phyloP scores from a whole-genome alignment of 2,329 filamentous ascomycete genomes.

The Pleurostoma richardsiae region DNA sequence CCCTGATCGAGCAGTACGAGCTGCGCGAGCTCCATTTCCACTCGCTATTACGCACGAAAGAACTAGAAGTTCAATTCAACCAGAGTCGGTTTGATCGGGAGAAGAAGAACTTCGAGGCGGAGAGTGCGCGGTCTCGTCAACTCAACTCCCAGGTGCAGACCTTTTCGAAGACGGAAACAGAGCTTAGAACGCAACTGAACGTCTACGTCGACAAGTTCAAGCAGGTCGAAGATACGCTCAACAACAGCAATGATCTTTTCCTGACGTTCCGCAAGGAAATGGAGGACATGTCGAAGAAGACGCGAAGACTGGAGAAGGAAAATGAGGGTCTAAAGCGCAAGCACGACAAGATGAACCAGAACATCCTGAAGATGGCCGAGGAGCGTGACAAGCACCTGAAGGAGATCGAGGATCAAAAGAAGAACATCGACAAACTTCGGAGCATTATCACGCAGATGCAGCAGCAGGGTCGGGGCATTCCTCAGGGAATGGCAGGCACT shows the following conservation, averaged over 20 bases:
- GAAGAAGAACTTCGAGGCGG: conserved; percentile 79
- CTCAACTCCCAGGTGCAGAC: conserved; percentile 89
- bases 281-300: conserved; percentile 99
- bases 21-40: conserved; percentile 92
- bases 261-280: conserved; percentile 97
- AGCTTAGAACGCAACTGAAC: conserved; percentile 90
- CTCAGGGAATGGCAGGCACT: conserved; percentile 57
- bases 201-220: conserved; percentile 99
- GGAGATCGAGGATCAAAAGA: conserved; percentile 72
- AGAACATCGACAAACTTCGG: conserved; percentile 86
- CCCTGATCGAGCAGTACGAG: conserved; percentile 94
- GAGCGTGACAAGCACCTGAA: conserved; percentile 74
- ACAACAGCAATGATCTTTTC: conserved; percentile 97
- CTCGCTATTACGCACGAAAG: conserved; percentile 85
- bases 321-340: conserved; percentile 88
- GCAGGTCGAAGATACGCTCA: conserved; percentile 98
- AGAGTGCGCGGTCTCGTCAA: conserved; percentile 74
- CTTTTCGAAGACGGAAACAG: conserved; percentile 92
- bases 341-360: conserved; percentile 88
- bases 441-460: conserved; percentile 96
- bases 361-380: conserved; percentile 96
- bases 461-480: conserved; percentile 77
- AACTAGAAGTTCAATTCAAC: conserved; percentile 90
- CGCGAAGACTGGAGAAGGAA: conserved; percentile 93
- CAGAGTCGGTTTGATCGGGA: conserved; percentile 85